phyloP scores from a whole-genome alignment of 192 early-diverging fungal species.

The Gigaspora rosea region DNA sequence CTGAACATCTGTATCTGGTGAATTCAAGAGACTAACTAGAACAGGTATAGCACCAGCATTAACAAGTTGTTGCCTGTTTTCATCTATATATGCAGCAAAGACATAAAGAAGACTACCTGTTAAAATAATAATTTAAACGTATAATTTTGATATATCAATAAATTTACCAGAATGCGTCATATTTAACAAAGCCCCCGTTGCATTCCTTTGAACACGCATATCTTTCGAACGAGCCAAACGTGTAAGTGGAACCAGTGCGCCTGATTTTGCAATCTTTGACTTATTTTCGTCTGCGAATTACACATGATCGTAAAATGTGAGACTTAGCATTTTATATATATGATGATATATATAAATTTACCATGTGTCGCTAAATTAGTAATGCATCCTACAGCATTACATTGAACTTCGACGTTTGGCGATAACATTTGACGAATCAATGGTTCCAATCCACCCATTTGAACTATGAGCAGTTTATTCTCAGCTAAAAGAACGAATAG shows the following conservation, averaged over 20 bases:
- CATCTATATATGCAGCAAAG: constrained; percentile 38
- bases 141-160: too few species aligned
- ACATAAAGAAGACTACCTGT: too few species aligned
- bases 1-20: constrained; percentile 81
- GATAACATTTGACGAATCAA: constrained; percentile 86
- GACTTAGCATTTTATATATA: constrained; percentile 1
- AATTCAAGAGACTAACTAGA: constrained; percentile 72
- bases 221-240: constrained; percentile 78
- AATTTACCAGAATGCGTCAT: constrained; percentile 79
- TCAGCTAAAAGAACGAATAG: constrained; percentile 53
- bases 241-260: constrained; percentile 72
- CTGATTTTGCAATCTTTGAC: constrained; percentile 82
- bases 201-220: constrained; percentile 85
- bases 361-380: constrained; percentile 87
- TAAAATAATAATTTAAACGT: too few species aligned
- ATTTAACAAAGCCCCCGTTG: constrained; percentile 87
- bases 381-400: constrained; percentile 92
- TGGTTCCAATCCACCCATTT: constrained; percentile 80
- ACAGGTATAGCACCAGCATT: constrained; percentile 82
- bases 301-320: constrained; percentile 24
- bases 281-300: constrained; percentile 77
- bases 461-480: constrained; percentile 84
- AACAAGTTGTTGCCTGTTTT: constrained; percentile 82
- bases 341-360: constrained; percentile 32
- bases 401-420: constrained; percentile 86